Evolutionary conservation across 2,329 filamentous ascomycete species (phyloP).

Genomic region (Trichoderma breve): DNA sequence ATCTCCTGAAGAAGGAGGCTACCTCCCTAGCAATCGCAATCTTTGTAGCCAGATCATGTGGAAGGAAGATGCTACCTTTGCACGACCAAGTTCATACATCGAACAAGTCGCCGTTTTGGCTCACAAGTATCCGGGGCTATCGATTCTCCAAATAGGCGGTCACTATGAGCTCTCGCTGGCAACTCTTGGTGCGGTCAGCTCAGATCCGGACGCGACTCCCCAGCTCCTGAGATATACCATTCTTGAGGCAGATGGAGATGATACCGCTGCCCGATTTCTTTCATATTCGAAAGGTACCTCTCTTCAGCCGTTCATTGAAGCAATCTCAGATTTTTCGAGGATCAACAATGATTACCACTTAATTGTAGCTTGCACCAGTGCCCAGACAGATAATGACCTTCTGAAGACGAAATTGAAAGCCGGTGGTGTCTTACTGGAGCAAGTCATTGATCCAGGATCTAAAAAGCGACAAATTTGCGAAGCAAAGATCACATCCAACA

Average conservation of each 20-base stretch:
- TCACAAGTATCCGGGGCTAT: constrained; percentile 40
- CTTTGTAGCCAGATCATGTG: constrained; percentile 50
- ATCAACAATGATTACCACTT: constrained; percentile 34
- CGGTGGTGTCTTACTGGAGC: constrained; percentile 32
- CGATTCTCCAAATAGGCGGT: constrained; percentile 41
- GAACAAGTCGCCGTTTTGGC: constrained; percentile 35
- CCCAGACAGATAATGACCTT: constrained; percentile 18
- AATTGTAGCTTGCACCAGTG: constrained; percentile 29
- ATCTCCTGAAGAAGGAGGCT: constrained; percentile 32
- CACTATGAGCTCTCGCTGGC: constrained; percentile 22
- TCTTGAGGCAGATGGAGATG: constrained; percentile 21
- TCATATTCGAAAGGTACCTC: constrained; percentile 20
- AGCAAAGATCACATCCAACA: not conserved
- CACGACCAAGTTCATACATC: constrained; percentile 24
- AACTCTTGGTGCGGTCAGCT: constrained; percentile 30
- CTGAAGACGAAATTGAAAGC: constrained; percentile 29
- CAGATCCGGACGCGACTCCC: constrained; percentile 28
- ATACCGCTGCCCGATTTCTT: constrained; percentile 13
- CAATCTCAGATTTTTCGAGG: constrained; percentile 25
- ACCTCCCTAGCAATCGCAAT: constrained; percentile 49
- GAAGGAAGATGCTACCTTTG: constrained; percentile 39
- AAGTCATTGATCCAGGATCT: not conserved
- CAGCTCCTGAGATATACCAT: constrained; percentile 37
- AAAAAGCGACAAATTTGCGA: not conserved
- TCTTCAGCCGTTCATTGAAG: constrained; percentile 31